Percentiles rank a stretch among this genome's conserved stretches.
Conservation (phyloP, 2,329 filamentous ascomycete species). For the Venturia nashicola region DNA sequence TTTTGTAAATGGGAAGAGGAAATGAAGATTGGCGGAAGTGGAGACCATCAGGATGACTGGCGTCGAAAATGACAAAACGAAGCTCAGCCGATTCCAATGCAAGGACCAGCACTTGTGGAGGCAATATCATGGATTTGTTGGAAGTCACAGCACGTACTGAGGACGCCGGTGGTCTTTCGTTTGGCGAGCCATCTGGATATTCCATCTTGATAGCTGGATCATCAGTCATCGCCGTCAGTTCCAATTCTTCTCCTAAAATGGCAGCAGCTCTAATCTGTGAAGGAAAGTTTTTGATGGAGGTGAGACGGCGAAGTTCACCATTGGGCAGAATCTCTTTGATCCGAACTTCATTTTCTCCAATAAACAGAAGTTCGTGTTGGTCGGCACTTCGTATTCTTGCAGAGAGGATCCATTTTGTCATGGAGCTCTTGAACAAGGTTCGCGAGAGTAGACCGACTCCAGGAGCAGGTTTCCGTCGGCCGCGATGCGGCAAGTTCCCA, state of each 20-base stretch:
- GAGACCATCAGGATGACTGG: constrained; percentile 28
- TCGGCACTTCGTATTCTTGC: constrained; percentile 59
- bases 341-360: constrained; percentile 72
- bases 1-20: constrained; percentile 44
- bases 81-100: constrained; percentile 61
- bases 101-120: constrained; percentile 72
- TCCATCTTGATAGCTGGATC: constrained; percentile 22
- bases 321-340: constrained; percentile 62
- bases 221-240: not conserved
- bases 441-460: constrained; percentile 59
- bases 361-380: constrained; percentile 73
- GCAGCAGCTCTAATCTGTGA: constrained; percentile 67
- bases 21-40: constrained; percentile 51
- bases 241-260: constrained; percentile 46
- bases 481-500: not conserved
- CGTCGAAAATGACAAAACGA: constrained; percentile 56
- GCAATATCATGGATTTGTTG: constrained; percentile 27
- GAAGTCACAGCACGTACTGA: not conserved
- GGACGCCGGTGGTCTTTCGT: not conserved
- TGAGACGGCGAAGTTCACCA: constrained; percentile 62
- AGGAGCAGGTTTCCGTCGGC: not conserved
- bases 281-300: constrained; percentile 67
- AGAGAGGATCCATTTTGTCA: constrained; percentile 65
- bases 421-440: constrained; percentile 65
- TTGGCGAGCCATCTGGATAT: constrained; percentile 15